These are phyloP conservation scores for Carnegiea gigantea DNA, from an alignment of 179 eudicot species.

Conservation along the genomic window DNA sequence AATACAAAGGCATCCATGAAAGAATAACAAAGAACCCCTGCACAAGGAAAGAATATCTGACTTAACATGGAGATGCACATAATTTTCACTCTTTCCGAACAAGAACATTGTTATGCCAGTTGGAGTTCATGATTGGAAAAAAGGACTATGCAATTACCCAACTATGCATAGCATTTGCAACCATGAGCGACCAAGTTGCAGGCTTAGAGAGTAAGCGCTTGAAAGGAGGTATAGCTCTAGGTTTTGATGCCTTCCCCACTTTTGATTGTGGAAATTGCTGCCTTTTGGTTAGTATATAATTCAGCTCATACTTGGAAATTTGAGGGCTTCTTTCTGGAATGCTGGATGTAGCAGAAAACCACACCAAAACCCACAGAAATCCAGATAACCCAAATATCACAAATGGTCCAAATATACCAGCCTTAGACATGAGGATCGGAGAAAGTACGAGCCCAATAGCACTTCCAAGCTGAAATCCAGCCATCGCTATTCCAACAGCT, in stretches of 20 bases:
- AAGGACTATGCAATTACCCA: conserved; percentile 60
- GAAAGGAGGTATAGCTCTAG: conserved; percentile 77
- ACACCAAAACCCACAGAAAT: conserved; percentile 93
- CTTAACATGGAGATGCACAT: neutral
- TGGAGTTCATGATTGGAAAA: neutral
- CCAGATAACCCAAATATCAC: conserved; percentile 94
- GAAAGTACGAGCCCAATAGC: conserved; percentile 91
- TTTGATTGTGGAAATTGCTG: conserved; percentile 34
- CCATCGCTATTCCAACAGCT: conserved; percentile 99
- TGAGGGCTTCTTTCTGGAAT: conserved; percentile 75
- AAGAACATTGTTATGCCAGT: neutral
- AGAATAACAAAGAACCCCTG: conserved; percentile 98
- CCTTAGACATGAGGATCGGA: conserved; percentile 96
- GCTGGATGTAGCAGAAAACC: conserved; percentile 96
- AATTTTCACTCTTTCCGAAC: neutral
- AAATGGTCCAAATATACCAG: conserved; percentile 93
- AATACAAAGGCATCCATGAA: conserved; percentile 99
- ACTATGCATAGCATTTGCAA: conserved; percentile 97
- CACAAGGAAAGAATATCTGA: conserved; percentile 10
- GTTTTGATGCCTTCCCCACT: conserved; percentile 35
- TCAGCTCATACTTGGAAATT: conserved; percentile 75
- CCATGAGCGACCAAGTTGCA: conserved; percentile 95
- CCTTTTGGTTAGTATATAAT: conserved; percentile 58
- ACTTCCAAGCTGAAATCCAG: conserved; percentile 98
- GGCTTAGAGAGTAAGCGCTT: conserved; percentile 71